phyloP scores from a whole-genome alignment of 371 early-diverging fungal species.

The Apophysomyces elegans region DNA sequence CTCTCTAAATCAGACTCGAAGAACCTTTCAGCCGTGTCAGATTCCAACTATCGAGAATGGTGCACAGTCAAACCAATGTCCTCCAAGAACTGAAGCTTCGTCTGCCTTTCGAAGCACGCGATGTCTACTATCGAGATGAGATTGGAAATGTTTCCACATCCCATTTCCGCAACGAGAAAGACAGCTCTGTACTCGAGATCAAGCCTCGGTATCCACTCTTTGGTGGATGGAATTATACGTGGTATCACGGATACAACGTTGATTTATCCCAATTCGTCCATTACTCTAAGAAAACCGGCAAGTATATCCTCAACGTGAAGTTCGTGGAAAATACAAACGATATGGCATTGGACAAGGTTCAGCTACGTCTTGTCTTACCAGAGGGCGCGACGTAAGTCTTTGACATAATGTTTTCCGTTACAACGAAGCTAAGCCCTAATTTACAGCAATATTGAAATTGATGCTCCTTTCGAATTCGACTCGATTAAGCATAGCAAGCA shows the following conservation, averaged over 20 bases:
- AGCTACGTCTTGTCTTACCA: slow-evolving; percentile 82
- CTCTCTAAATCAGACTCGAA: slow-evolving; percentile 58
- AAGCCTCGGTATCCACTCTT: slow-evolving; percentile 90
- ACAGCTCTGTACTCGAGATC: slow-evolving; percentile 67
- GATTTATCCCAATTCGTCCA: slow-evolving; percentile 62
- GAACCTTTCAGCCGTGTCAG: slow-evolving; percentile 78
- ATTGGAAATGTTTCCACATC: slow-evolving; percentile 98
- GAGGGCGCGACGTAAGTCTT: slow-evolving; percentile 87
- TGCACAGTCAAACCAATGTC: slow-evolving; percentile 63
- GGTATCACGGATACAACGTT: slow-evolving; percentile 90
- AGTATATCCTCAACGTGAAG: slow-evolving; percentile 70
- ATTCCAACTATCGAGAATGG: slow-evolving; percentile 52
- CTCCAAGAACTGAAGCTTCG: slow-evolving; percentile 55
- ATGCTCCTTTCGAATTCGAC: slow-evolving; percentile 60
- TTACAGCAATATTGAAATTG: slow-evolving; percentile 60
- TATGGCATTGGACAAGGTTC: slow-evolving; percentile 67
- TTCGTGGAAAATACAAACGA: slow-evolving; percentile 70
- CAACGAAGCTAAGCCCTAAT: background rate
- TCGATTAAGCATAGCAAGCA: slow-evolving; percentile 36
- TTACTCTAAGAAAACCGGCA: slow-evolving; percentile 45
- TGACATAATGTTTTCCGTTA: background rate
- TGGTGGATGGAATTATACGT: slow-evolving; percentile 96
- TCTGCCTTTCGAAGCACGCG: slow-evolving; percentile 71
- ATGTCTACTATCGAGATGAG: slow-evolving; percentile 90
- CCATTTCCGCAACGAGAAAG: slow-evolving; percentile 53